Evolutionary conservation across 441 rosid species (phyloP), one percentile per base, ranked within the genome.

Genomic region (Gossypium laxum): DNA sequence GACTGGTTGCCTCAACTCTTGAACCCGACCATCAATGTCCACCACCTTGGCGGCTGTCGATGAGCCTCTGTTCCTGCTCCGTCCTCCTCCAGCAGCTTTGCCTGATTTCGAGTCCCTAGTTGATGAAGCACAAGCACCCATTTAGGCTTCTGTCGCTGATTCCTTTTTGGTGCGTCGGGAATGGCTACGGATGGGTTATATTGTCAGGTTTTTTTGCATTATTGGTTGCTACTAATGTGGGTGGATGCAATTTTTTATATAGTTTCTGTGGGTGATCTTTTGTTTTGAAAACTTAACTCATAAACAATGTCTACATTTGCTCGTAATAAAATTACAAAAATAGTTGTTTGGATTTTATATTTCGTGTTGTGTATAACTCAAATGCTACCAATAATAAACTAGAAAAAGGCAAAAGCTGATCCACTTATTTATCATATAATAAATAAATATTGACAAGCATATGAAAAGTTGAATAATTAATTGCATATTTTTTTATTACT

Each of bases 1-100:
- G 32, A 76, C 63, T 18, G 85, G 80, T 15, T 32, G 68, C 69
- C 52, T 45, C 28, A 82, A 74, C 72, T 81, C 83, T 58, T 68
- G 76, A 38, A 83, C 69, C 12, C 55, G 17, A 15, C 81, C 80
- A 17, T 82, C 80, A 3, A 59, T 8, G 64, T 71, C 78, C 43
- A 79, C 68, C 21, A 79, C 57, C 67, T 67, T 73, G 69, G 70
- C 74, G 21, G 56, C 15, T 18, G 50, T 74, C 5, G 52, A n/a
- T n/a, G 75, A 21, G 4, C 17, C 26, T 59, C 54, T 60, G 30
- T 28, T 43, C 34, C 43, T 43, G 24, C 41, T 5, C 4, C 19
- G 0, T 57, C n/a, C 69, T 57, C 55, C 68, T 18, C 58, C 73
- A 5, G 5, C 18, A 17, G 59, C 17, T 56, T 57, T 57, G 12